Evolutionary conservation across 1,284 basidiomycete species (phyloP), one percentile per base, ranked within the genome.

Genomic region (Limonomyces culmigenus): DNA sequence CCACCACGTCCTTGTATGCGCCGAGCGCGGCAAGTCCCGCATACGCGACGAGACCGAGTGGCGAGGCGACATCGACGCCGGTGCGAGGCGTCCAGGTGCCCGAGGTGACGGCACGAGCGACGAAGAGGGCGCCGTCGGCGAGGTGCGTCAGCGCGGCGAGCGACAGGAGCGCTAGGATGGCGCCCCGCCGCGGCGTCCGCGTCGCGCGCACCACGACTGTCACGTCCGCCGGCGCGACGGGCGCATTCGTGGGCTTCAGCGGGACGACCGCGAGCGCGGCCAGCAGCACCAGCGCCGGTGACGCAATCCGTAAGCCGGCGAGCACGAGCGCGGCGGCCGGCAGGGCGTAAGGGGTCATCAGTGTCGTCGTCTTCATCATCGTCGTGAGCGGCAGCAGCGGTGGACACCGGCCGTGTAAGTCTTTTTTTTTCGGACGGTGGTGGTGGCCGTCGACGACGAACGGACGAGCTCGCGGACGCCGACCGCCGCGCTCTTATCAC

Each of bases 91-190:
- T 67, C 81, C 81, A 86, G 14, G 60, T 44, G 46, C 74, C 71
- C 45, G 63, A 58, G 41, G 85, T 47, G 32, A 85, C 63, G 17
- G 74, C 69, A 47, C 66, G 66, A 16, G 70, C 53, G 35, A 75
- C 68, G 47, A 80, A 76, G 5, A 73, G 60, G 35, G 79, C 56
- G 38, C 92, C 65, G 67, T 98, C 69, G 58, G 89, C 59, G 62
- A 98, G 70, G 69, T 86, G 74, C 53, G 89, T 65, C 58, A 92
- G 44, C 60, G 89, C 74, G 54, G 74, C 49, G 35, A 85, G 60
- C 38, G 74, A 70, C 36, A 87, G 62, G 45, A 85, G 59, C 36
- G 61, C 53, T 38, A 85, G 62, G 51, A 88, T 83, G 43, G 74
- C 55, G 36, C 67, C 66, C 39, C 77, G 70, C 52, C 85, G 75